Conservation (phyloP, 441 rosid species). For the Pelargonium citronellum region DNA sequence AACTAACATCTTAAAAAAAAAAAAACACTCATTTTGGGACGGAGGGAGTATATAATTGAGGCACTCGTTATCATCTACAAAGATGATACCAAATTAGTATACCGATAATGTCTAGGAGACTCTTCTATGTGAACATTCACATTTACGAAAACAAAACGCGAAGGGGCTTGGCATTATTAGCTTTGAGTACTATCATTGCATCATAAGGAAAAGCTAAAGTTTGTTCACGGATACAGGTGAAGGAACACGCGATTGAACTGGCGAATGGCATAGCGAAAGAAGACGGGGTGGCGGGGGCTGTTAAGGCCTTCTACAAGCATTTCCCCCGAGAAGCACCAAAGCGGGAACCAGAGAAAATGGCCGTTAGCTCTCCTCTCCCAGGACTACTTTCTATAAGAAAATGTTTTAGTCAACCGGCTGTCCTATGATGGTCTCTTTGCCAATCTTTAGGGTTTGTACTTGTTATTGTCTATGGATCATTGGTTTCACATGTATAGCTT, state of each 20-base stretch:
- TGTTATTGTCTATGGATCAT: too few relatives aligned
- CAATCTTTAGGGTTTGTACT: too few relatives aligned
- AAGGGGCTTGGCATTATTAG: too few relatives aligned
- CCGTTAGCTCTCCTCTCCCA: neutral
- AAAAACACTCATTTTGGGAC: too few relatives aligned
- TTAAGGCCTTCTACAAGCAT: constrained; percentile 40
- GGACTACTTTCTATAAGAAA: constrained; percentile 14
- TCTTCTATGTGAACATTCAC: too few relatives aligned
- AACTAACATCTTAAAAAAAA: too few relatives aligned
- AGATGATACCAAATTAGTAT: too few relatives aligned
- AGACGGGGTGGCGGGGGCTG: constrained; percentile 44
- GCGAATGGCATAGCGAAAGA: constrained; percentile 37
- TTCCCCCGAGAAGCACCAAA: constrained; percentile 20
- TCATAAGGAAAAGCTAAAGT: neutral
- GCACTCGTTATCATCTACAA: too few relatives aligned
- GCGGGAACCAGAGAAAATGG: neutral
- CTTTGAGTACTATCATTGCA: neutral
- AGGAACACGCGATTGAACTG: constrained; percentile 28
- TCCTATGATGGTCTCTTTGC: neutral
- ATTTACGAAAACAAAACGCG: too few relatives aligned
- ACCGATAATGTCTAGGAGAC: too few relatives aligned
- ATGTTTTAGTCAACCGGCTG: constrained; percentile 21
- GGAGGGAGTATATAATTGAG: too few relatives aligned
- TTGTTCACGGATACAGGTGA: constrained; percentile 28
- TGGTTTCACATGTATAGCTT: neutral